Conservation (phyloP, 345 rosid genomes). For the Alliaria petiolata region DNA sequence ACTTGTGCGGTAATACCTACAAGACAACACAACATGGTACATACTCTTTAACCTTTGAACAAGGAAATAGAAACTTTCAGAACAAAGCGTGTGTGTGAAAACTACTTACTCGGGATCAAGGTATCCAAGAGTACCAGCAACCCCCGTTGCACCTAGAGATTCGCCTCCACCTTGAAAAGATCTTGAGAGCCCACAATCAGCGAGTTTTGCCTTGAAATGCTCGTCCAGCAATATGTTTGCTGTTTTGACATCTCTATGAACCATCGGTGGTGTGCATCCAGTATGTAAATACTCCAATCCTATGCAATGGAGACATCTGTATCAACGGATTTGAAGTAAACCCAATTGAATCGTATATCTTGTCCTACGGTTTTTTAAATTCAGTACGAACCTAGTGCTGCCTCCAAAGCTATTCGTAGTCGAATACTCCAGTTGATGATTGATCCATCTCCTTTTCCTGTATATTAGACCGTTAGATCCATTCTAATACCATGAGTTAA, state of each 20-base stretch:
- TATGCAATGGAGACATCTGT: constrained; percentile 16
- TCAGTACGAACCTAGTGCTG: constrained; percentile 46
- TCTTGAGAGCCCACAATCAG: constrained; percentile 47
- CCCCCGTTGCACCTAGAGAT: not conserved
- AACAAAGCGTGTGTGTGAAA: not conserved
- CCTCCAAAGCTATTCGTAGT: constrained; percentile 38
- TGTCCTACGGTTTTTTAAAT: no score
- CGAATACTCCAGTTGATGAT: constrained; percentile 35
- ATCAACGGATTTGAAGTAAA: not conserved
- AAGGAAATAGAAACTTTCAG: not conserved
- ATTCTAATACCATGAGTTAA: no score
- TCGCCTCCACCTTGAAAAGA: constrained; percentile 19
- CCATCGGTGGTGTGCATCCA: constrained; percentile 44
- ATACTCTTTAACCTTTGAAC: no score
- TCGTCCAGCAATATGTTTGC: constrained; percentile 42
- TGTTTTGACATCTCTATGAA: constrained; percentile 45
- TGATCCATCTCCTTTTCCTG: not conserved
- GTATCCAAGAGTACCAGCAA: constrained; percentile 34
- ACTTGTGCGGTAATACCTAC: constrained; percentile 2
- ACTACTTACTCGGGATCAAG: constrained; percentile 46
- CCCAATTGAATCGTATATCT: not conserved
- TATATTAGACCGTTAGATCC: not conserved
- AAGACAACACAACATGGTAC: not conserved
- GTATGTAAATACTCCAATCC: constrained; percentile 44
- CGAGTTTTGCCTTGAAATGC: constrained; percentile 36